Conservation (phyloP, 2,329 filamentous ascomycete genomes). For the Calonectria honghensis region DNA sequence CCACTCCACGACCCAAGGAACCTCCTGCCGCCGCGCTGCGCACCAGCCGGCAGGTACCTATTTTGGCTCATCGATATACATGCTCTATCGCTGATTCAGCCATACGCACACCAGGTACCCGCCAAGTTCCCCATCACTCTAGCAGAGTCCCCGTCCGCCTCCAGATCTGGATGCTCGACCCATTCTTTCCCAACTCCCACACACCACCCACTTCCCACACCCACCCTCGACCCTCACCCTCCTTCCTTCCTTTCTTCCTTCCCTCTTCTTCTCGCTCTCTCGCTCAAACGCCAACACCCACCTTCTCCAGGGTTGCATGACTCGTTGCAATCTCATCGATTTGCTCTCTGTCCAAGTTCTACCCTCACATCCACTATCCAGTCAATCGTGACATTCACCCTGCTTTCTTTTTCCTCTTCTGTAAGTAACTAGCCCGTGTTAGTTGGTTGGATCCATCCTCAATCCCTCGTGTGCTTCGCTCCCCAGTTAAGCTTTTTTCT, state of each 20-base stretch:
- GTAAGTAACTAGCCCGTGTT: constrained; percentile 52
- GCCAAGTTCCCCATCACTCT: constrained; percentile 9
- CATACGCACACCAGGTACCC: constrained; percentile 13
- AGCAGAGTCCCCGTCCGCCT: constrained; percentile 48
- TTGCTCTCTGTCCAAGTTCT: constrained; percentile 41
- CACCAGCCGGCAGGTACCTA: constrained; percentile 24
- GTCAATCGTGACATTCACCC: constrained; percentile 33
- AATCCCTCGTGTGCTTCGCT: constrained; percentile 45
- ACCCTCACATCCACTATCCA: constrained; percentile 26
- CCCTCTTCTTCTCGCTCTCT: constrained; percentile 49
- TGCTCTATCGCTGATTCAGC: neutral
- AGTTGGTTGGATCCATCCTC: constrained; percentile 48
- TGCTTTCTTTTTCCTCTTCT: constrained; percentile 31
- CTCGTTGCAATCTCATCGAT: constrained; percentile 43
- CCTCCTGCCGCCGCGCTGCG: constrained; percentile 47
- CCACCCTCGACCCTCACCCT: constrained; percentile 45
- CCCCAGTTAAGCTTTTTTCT: constrained; percentile 41
- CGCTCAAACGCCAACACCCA: constrained; percentile 47
- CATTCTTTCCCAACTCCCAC: constrained; percentile 55
- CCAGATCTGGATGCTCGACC: constrained; percentile 56
- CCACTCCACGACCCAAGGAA: constrained; percentile 49
- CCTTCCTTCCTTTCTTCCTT: constrained; percentile 47
- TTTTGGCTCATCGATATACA: constrained; percentile 16
- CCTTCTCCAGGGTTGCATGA: constrained; percentile 44
- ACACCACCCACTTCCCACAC: constrained; percentile 50